phyloP scores from a whole-genome alignment of 2,329 filamentous ascomycete species.

The Ceratocystis colombiana region DNA sequence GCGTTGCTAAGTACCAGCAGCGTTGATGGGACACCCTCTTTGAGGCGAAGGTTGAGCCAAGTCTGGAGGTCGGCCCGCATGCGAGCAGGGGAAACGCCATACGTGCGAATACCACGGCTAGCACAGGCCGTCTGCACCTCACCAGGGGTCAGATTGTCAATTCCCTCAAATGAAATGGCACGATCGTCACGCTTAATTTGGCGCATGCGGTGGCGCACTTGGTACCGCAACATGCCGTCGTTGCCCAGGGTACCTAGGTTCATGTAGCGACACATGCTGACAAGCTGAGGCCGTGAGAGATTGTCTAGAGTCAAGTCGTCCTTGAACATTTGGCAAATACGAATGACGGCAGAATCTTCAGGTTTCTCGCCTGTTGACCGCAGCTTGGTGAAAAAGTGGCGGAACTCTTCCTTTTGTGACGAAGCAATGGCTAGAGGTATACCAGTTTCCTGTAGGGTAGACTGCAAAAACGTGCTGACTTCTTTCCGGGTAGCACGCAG shows the following conservation, averaged over 20 bases:
- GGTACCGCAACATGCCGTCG: constrained; percentile 94
- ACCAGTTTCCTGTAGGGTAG: constrained; percentile 86
- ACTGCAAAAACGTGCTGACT: constrained; percentile 79
- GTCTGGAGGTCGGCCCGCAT: constrained; percentile 83
- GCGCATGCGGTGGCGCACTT: constrained; percentile 92
- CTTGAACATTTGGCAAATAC: constrained; percentile 98
- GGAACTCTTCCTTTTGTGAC: constrained; percentile 85
- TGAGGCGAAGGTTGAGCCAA: constrained; percentile 88
- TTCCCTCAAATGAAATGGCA: constrained; percentile 86
- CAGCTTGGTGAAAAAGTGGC: constrained; percentile 94
- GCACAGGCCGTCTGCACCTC: constrained; percentile 90
- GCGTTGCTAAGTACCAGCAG: constrained; percentile 92
- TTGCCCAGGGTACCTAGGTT: constrained; percentile 95
- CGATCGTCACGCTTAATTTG: constrained; percentile 98
- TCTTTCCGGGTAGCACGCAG: constrained; percentile 83
- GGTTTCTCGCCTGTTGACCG: constrained; percentile 83
- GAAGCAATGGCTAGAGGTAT: constrained; percentile 74
- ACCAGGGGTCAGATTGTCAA: constrained; percentile 82
- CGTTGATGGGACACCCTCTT: constrained; percentile 91
- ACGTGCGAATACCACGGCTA: constrained; percentile 81
- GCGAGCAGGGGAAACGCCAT: constrained; percentile 79
- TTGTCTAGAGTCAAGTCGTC: constrained; percentile 97
- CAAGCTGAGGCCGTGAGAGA: constrained; percentile 84
- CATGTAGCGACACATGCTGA: constrained; percentile 98
- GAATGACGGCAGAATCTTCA: constrained; percentile 84